Base-by-base conservation (phyloP, 768 basidiomycete species). In the Gyrodon lividus region DNA sequence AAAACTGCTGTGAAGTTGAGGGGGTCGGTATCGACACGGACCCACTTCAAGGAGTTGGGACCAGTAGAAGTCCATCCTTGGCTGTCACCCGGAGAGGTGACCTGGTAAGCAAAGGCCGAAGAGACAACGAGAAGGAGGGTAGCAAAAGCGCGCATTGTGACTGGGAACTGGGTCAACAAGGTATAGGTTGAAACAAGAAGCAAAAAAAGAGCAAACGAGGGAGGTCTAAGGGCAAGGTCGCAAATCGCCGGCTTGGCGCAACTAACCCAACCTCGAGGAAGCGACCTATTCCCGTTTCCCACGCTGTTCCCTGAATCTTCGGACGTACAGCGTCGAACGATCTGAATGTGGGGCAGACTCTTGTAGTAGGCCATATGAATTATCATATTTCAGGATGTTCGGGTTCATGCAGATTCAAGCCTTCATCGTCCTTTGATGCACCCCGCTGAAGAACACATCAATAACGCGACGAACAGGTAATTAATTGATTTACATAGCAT, bases 1-100 rank as follows among this genome's bases (percentile, higher is more conserved):
- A 95, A 76, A 44, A 90, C 71, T 43, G 78, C 76, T 13, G 87
- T 80, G 68, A 93, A 92, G 70, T 80, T 89, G 46, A 50, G 22
- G 0, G 78, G 69, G 63, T 95, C 92, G 8, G 86, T 88, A 47
- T 56, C 52, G 52, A 91, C 90, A 5, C 77, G 76, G 1, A 66
- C 43, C 91, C 91, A 95, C 6, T 70, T 51, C 49, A 91, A 70
- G 14, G 71, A 74, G 58, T 67, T 84, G 46, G 75, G 59, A 35
- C 80, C 84, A 23, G 66, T 64, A 63, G 74, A 77, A 26, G 75
- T 77, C 90, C 89, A 92, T 43, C 77, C 78, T 20, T 73, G 54
- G 37, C 61, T 54, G 5, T 48, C 50, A 52, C 64, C 73, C 39
- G 89, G 87, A 46, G 63, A 68, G 39, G 74, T 78, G 66, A 93